These are phyloP conservation scores for Mediolabrus comicus DNA, from an alignment of 108 stramenopile species.

Conservation along the genomic window DNA sequence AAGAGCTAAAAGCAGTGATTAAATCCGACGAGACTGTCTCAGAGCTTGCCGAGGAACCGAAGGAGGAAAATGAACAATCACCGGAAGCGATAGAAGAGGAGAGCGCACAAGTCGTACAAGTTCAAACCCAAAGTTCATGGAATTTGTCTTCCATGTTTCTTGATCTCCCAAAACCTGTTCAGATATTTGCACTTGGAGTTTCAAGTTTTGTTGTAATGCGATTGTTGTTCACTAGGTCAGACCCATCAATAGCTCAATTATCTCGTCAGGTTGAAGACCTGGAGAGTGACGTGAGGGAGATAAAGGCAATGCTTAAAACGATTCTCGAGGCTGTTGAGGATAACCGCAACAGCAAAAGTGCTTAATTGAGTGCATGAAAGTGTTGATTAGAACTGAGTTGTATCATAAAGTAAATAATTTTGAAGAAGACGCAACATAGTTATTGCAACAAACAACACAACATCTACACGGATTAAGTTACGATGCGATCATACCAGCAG, in stretches of 20 bases:
- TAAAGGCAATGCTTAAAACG: conserved; percentile 21
- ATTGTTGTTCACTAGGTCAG: neutral
- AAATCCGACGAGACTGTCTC: neutral
- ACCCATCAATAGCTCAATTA: conserved; percentile 1
- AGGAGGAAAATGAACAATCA: neutral
- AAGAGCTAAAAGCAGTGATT: conserved; percentile 47
- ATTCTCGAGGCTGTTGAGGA: conserved; percentile 2
- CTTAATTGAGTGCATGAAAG: neutral
- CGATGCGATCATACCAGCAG: neutral
- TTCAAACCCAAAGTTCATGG: neutral
- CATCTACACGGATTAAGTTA: neutral
- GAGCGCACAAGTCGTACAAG: neutral
- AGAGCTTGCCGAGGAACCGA: neutral
- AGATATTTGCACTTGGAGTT: neutral
- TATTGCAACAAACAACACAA: neutral
- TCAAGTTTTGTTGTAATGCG: conserved; percentile 1
- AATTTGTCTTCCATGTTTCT: neutral
- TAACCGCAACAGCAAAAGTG: neutral
- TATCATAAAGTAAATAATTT: no score
- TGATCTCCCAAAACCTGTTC: neutral
- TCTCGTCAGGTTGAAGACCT: conserved; percentile 19
- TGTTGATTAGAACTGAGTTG: neutral
- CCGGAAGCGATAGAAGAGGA: conserved; percentile 2
- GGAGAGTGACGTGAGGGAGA: conserved; percentile 13
- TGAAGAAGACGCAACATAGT: neutral